Evolutionary conservation across 192 early-diverging fungal genomes (phyloP), one percentile per base, ranked within the genome.

Genomic region (Podila clonocystis): DNA sequence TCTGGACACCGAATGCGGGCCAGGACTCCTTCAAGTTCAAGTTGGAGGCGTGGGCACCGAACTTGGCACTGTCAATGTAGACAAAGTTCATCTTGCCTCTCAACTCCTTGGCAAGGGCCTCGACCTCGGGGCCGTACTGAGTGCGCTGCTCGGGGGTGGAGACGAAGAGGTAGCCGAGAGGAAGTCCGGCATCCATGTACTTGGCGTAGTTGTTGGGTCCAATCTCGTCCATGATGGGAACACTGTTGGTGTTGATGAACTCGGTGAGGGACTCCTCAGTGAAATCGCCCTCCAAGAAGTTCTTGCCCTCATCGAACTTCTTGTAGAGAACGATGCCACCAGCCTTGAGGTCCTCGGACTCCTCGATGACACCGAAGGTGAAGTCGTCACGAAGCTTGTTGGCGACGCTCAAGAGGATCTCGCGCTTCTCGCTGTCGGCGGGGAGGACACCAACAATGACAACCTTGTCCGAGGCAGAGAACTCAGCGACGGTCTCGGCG

Each of bases 1-100:
- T 87, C 87, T 96, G 94, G 83, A 99, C 91, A 70, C 89, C 96
- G 74, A 99, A 91, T 24, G 96, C 95, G 61, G 98, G 98, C 94
- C 94, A 99, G 68, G 85, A 73, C 79, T 95, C 91, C 89, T 96
- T 94, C 58, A 99, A 84, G 87, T 93, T 94, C 59, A 98, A 87
- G 84, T 94, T 94, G 62, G 92, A 87, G 58, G 94, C 97, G 84
- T 98, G 97, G 45, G 84, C 88, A 61, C 91, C 92, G 85, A 90
- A 99, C 82, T 96, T 92, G 84, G 33, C 76, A 50, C 93, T 95
- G 68, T 99, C 95, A 62, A 97, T 94, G 84, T 95, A 93, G 74
- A 95, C 96, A 88, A 98, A 94, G 89, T 84, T 92, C 65, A 98
- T 66, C 80, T 92, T 95, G 65, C 97, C 98, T 88, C 95, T 94